Conservation (phyloP, 208 protist species). For the Trypanosoma conorhini region DNA sequence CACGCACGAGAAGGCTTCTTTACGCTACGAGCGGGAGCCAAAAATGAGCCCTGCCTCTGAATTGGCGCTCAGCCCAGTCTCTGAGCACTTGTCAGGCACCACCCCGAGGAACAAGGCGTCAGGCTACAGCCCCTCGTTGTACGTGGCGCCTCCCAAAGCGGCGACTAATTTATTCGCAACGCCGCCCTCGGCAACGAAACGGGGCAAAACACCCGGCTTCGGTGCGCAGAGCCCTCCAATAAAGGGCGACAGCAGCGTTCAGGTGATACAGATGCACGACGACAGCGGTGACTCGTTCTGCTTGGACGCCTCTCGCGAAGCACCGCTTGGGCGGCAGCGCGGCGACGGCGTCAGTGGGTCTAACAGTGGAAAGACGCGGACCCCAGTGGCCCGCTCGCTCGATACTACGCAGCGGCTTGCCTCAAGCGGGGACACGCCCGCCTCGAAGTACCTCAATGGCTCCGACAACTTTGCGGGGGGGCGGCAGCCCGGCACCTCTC, state of each 20-base stretch:
- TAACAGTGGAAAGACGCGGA: neutral
- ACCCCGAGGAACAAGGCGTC: neutral
- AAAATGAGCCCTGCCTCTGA: neutral
- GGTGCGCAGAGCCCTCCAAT: neutral
- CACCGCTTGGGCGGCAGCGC: neutral
- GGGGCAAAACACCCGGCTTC: neutral
- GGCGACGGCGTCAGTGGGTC: neutral
- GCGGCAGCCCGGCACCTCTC: neutral
- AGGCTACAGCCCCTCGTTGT: conserved; percentile 1
- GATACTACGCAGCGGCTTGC: neutral
- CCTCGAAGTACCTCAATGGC: neutral
- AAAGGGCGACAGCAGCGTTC: neutral
- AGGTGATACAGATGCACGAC: conserved; percentile 1
- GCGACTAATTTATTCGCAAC: neutral
- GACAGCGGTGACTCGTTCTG: neutral
- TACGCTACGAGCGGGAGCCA: neutral
- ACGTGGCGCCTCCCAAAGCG: neutral
- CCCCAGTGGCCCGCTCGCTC: neutral
- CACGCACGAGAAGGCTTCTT: neutral
- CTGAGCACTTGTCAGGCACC: neutral
- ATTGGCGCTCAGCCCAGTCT: neutral
- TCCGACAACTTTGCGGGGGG: neutral
- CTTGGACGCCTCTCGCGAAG: neutral
- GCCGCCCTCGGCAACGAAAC: neutral
- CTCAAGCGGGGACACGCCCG: neutral